These are phyloP conservation scores for Neonothopanus nambi DNA, from an alignment of 1,284 basidiomycete species.

Conservation along the genomic window DNA sequence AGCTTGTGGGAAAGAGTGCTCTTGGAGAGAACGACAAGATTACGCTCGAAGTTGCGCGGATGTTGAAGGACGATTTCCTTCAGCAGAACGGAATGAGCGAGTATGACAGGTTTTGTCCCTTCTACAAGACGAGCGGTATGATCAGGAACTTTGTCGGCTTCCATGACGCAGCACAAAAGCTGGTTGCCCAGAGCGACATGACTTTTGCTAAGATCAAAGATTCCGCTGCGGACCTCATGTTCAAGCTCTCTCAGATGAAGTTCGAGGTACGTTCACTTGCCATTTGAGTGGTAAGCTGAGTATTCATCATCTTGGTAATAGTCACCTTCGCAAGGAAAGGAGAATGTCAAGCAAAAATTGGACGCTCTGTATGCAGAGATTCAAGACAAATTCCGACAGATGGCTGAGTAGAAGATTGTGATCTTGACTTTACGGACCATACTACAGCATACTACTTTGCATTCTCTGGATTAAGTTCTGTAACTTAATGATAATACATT, in stretches of 20 bases:
- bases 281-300: conserved; percentile 4
- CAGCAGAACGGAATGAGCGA: conserved; percentile 99
- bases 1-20: conserved; percentile 97
- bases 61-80: conserved; percentile 98
- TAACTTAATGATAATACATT: conserved; percentile 17
- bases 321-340: conserved; percentile 86
- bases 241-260: conserved; percentile 97
- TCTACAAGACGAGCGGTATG: conserved; percentile 98
- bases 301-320: conserved; percentile 33
- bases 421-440: conserved; percentile 9
- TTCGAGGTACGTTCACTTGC: conserved; percentile 71
- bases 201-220: conserved; percentile 96
- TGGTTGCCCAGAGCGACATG: conserved; percentile 82
- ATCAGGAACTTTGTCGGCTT: conserved; percentile 95
- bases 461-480: conserved; percentile 13
- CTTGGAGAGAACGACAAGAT: conserved; percentile 98
- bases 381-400: conserved; percentile 85
- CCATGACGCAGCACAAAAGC: conserved; percentile 86
- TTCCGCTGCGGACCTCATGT: conserved; percentile 85
- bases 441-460: no score
- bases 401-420: conserved; percentile 63
- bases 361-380: conserved; percentile 82
- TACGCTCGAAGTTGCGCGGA: conserved; percentile 94
- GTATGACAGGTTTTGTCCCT: conserved; percentile 97
- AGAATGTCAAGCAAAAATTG: conserved; percentile 77